A percentile compares a stretch with the other conserved stretches of the same genome.
These are phyloP conservation scores for Blumeriella jaapii DNA, from an alignment of 2,329 filamentous ascomycete genomes.

Conservation along the genomic window DNA sequence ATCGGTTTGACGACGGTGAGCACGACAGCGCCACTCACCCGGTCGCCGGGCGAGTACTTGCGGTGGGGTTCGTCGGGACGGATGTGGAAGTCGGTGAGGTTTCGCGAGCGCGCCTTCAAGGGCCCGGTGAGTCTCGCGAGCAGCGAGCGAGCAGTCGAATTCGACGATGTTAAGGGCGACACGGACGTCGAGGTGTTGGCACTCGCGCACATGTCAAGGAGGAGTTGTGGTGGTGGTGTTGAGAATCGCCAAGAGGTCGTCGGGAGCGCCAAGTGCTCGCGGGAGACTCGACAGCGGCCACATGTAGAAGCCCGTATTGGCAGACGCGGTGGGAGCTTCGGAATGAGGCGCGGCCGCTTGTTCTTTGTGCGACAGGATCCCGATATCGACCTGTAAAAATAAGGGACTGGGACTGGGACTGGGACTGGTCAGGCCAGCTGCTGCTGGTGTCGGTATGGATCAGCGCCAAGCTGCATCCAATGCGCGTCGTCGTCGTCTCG, in stretches of 20 bases:
- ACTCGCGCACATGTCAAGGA: constrained; percentile 25
- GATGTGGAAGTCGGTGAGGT: constrained; percentile 69
- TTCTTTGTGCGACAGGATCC: too few species aligned
- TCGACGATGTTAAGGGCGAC: constrained; percentile 16
- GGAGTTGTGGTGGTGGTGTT: constrained; percentile 11
- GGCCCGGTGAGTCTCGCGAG: constrained; percentile 36
- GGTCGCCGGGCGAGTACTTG: constrained; percentile 63
- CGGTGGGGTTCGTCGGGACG: constrained; percentile 66
- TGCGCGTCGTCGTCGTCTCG: too few species aligned
- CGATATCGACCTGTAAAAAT: too few species aligned
- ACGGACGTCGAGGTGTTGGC: constrained; percentile 19
- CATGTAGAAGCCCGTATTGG: constrained; percentile 7
- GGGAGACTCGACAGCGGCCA: constrained; percentile 10
- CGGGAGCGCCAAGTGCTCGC: constrained; percentile 21
- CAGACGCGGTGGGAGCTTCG: constrained; percentile 1
- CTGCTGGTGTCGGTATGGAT: too few species aligned
- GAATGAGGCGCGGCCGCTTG: not conserved
- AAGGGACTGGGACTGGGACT: too few species aligned
- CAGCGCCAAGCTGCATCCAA: too few species aligned
- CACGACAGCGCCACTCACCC: constrained; percentile 60
- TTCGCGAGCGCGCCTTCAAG: constrained; percentile 38
- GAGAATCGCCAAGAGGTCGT: constrained; percentile 25
- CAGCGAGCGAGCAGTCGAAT: constrained; percentile 22
- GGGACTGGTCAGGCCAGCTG: too few species aligned
- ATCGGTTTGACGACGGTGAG: constrained; percentile 63